These are phyloP conservation scores for Fusarium duplospermum DNA, from an alignment of 2,329 filamentous ascomycete genomes.

Conservation along the genomic window DNA sequence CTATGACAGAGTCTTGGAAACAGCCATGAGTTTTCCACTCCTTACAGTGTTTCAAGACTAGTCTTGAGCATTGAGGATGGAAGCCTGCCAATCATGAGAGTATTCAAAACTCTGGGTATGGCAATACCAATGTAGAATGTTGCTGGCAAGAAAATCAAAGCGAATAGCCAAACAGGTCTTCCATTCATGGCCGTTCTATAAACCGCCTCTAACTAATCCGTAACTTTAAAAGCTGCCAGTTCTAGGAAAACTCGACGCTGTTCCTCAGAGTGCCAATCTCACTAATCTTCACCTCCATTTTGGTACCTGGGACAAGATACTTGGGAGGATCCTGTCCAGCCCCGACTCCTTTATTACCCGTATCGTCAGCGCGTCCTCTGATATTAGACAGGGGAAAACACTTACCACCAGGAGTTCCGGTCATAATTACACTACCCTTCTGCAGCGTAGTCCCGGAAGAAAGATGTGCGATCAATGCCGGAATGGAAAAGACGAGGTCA, in stretches of 20 bases:
- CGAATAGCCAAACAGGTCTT: neutral
- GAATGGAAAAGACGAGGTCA: conserved; percentile 60
- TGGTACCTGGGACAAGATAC: conserved; percentile 53
- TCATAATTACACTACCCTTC: conserved; percentile 59
- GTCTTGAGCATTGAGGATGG: no score
- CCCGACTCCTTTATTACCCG: conserved; percentile 48
- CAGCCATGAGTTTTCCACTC: no score
- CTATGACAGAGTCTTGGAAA: no score
- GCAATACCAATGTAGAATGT: neutral
- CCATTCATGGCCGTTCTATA: neutral
- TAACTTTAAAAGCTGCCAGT: neutral
- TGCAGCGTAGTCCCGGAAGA: conserved; percentile 56
- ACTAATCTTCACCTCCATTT: conserved; percentile 53
- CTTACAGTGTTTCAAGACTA: no score
- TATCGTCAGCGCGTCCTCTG: neutral
- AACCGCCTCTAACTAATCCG: neutral
- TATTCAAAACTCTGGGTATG: neutral
- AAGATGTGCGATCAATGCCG: conserved; percentile 51
- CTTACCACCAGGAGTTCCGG: conserved; percentile 55
- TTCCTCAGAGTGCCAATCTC: conserved; percentile 56
- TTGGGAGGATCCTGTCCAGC: conserved; percentile 55
- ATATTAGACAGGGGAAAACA: neutral
- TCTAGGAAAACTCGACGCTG: conserved; percentile 39
- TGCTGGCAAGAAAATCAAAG: neutral
- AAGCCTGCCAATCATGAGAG: neutral